A percentile compares a stretch with the other conserved stretches of the same genome.
Conservation (phyloP, 148 eudicot genomes). For the Tetragonia tetragonoides region DNA sequence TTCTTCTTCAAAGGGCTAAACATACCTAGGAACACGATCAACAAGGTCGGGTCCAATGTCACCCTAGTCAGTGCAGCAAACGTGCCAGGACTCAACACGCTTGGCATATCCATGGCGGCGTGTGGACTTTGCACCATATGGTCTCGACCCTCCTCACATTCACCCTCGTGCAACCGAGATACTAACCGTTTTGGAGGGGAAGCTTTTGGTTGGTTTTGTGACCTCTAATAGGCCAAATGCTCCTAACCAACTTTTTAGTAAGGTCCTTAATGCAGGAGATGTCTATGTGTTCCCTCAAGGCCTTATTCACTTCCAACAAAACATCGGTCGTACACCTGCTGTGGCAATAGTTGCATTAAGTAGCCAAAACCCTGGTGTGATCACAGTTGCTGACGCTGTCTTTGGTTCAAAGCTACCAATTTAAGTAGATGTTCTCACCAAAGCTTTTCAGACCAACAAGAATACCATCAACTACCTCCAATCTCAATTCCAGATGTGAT, state of each 20-base stretch:
- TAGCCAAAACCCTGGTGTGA: conserved; percentile 36
- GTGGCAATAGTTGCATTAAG: conserved; percentile 24
- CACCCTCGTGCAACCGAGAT: conserved; percentile 30
- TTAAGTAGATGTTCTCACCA: conserved; percentile 20
- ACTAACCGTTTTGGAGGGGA: conserved; percentile 29
- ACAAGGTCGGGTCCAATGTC: conserved; percentile 17
- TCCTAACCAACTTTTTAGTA: conserved; percentile 21
- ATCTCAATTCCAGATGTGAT: conserved; percentile 3
- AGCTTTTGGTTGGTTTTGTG: conserved; percentile 30
- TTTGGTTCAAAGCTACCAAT: conserved; percentile 29
- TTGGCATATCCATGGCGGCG: conserved; percentile 23
- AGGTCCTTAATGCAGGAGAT: conserved; percentile 30
- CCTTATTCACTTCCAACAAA: conserved; percentile 34
- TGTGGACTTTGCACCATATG: conserved; percentile 23
- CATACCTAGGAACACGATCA: background rate
- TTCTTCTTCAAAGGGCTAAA: conserved; percentile 25
- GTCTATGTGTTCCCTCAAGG: conserved; percentile 34
- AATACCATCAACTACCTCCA: conserved; percentile 12
- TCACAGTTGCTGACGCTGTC: conserved; percentile 27
- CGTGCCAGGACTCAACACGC: conserved; percentile 25
- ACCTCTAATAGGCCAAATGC: conserved; percentile 23
- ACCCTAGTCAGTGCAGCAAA: conserved; percentile 12
- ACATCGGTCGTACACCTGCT: conserved; percentile 22
- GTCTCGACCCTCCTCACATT: conserved; percentile 25
- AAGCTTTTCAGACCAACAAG: conserved; percentile 25